A percentile compares a stretch with the other conserved stretches of the same genome.
These are phyloP conservation scores for Trypanosoma vivax DNA, from an alignment of 208 protist species.

Conservation along the genomic window DNA sequence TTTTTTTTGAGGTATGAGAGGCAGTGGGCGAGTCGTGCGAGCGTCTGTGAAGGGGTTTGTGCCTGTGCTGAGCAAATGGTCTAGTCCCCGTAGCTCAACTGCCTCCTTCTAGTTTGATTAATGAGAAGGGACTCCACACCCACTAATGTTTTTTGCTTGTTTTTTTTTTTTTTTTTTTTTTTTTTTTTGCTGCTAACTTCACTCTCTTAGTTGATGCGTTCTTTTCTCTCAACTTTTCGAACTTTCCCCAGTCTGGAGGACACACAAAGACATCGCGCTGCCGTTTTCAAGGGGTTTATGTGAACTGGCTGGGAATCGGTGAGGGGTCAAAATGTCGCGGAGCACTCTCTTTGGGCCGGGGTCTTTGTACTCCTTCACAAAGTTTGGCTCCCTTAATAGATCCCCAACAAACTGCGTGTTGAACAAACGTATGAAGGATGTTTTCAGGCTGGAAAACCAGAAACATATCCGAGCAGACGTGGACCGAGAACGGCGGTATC, in stretches of 20 bases:
- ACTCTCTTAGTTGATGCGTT: conserved; percentile 4
- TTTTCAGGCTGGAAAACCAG: conserved; percentile 78
- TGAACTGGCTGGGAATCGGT: background rate
- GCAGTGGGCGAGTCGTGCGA: too few species aligned
- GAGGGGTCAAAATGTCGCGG: conserved; percentile 51
- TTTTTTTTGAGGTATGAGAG: background rate
- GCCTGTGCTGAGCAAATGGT: too few species aligned
- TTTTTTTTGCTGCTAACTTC: conserved; percentile 4
- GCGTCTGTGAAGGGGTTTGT: too few species aligned
- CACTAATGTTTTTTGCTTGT: background rate
- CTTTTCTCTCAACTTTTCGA: conserved; percentile 1
- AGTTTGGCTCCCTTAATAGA: conserved; percentile 67
- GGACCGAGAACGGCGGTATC: conserved; percentile 67
- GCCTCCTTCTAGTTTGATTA: background rate
- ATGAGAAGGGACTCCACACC: background rate
- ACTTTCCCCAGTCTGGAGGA: too few species aligned
- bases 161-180: conserved; percentile 6
- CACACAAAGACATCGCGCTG: background rate
- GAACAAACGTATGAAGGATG: conserved; percentile 72
- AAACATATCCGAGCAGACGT: conserved; percentile 68
- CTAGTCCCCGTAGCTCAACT: background rate
- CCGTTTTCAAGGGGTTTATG: background rate
- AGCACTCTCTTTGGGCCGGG: conserved; percentile 69
- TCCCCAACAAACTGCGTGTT: conserved; percentile 5
- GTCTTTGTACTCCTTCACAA: conserved; percentile 82